Conservation (phyloP, 352 stramenopile genomes). For the Globisporangium cederbergense region DNA sequence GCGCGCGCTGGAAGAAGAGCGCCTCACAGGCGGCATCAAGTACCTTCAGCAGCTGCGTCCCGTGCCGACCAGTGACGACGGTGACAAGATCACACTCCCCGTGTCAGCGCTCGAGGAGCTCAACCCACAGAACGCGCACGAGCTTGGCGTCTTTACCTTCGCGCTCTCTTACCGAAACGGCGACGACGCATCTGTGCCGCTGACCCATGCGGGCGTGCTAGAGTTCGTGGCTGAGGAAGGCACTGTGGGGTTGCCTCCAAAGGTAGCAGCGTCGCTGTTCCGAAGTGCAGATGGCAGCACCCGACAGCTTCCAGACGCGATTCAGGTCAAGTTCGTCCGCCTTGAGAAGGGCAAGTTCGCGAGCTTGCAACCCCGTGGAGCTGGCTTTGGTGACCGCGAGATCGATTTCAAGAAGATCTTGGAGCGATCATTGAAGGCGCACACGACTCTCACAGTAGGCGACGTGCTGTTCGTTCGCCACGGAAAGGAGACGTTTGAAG, state of each 20-base stretch:
- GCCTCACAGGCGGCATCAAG: conserved; percentile 65
- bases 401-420: conserved; percentile 85
- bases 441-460: conserved; percentile 74
- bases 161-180: conserved; percentile 45
- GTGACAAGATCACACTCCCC: conserved; percentile 77
- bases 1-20: conserved; percentile 60
- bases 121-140: conserved; percentile 72
- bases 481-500: conserved; percentile 70
- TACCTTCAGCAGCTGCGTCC: conserved; percentile 49
- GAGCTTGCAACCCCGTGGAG: conserved; percentile 57
- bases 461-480: conserved; percentile 78
- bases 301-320: conserved; percentile 23
- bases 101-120: conserved; percentile 73
- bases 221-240: conserved; percentile 81
- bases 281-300: not conserved
- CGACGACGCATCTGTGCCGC: conserved; percentile 19
- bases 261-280: conserved; percentile 71
- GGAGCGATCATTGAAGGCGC: conserved; percentile 60
- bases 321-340: conserved; percentile 70
- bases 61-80: conserved; percentile 44
- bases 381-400: conserved; percentile 69
- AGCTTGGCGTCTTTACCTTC: conserved; percentile 80
- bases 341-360: conserved; percentile 71
- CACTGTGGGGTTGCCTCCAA: conserved; percentile 71
- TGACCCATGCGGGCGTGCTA: conserved; percentile 72